Conservation (phyloP, 2,329 filamentous ascomycete genomes). For the Decorospora gaudefroyi region DNA sequence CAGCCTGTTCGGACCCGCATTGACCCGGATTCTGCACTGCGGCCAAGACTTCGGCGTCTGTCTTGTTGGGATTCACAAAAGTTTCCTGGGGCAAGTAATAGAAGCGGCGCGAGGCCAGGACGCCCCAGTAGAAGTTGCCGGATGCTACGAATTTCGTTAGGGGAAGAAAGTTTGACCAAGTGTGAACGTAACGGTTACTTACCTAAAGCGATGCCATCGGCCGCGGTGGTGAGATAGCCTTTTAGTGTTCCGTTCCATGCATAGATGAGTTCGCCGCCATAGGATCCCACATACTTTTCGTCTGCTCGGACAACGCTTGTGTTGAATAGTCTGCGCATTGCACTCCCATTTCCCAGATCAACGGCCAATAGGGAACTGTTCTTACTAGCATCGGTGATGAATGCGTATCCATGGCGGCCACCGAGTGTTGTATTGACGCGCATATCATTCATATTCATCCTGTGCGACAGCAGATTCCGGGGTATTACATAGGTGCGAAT, state of each 20-base stretch:
- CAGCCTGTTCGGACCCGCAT: constrained; percentile 50
- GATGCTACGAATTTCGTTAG: constrained; percentile 27
- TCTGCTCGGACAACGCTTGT: constrained; percentile 47
- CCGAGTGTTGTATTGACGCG: constrained; percentile 52
- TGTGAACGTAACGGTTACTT: neutral
- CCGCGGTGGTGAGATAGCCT: constrained; percentile 37
- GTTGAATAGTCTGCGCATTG: constrained; percentile 47
- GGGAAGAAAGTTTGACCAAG: neutral
- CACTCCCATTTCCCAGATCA: constrained; percentile 45
- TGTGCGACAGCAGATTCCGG: constrained; percentile 38
- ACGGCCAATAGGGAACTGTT: constrained; percentile 49
- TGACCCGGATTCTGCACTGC: constrained; percentile 49
- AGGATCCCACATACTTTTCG: constrained; percentile 48
- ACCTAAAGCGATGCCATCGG: constrained; percentile 48
- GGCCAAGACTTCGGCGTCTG: constrained; percentile 45
- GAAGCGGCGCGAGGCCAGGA: constrained; percentile 49
- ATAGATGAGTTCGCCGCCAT: constrained; percentile 44
- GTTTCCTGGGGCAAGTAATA: constrained; percentile 49
- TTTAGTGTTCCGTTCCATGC: constrained; percentile 46
- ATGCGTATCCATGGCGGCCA: constrained; percentile 46
- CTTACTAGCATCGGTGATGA: constrained; percentile 50
- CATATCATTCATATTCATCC: constrained; percentile 51
- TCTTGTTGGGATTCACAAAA: constrained; percentile 38
- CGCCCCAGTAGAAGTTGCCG: constrained; percentile 52
- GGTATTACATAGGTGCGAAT: constrained; percentile 49